Percentiles rank a stretch among this genome's conserved stretches.
Evolutionary conservation across 1,284 basidiomycete species (phyloP).

Genomic region (Trichosporon ovoides): DNA sequence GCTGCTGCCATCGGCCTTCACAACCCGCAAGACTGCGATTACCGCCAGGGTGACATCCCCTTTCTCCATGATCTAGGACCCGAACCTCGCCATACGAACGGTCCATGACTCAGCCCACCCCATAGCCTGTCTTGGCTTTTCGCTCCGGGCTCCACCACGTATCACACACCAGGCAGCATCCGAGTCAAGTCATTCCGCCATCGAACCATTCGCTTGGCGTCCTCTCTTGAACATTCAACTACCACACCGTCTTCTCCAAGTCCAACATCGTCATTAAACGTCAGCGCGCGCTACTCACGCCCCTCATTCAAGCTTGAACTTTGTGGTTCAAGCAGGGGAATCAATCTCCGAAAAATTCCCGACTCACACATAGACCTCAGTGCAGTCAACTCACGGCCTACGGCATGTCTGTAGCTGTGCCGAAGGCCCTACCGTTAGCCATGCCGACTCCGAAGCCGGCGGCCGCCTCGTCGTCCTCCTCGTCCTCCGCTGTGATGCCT

Average conservation of each 20-base stretch:
- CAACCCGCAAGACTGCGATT: background rate
- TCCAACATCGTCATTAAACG: no score
- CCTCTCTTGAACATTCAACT: no score
- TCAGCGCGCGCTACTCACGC: no score
- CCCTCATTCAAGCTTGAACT: no score
- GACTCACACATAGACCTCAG: background rate
- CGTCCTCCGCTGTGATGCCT: background rate
- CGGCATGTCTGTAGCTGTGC: slow-evolving; percentile 3
- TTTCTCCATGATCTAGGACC: background rate
- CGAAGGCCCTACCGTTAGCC: background rate
- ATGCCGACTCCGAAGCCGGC: slow-evolving; percentile 2
- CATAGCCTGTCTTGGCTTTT: background rate
- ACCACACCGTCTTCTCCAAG: no score
- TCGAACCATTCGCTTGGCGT: no score
- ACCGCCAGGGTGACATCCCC: no score
- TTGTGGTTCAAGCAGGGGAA: background rate
- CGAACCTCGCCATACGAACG: background rate
- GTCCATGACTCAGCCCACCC: slow-evolving; percentile 4
- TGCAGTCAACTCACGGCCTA: background rate
- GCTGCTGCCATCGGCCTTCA: slow-evolving; percentile 1
- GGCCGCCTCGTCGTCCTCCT: slow-evolving; percentile 7
- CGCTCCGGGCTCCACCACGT: background rate
- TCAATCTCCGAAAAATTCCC: background rate
- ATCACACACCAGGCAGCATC: background rate
- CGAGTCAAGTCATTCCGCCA: no score